A percentile compares a stretch with the other conserved stretches of the same genome.
These are phyloP conservation scores for Mycena alexandri DNA, from an alignment of 768 basidiomycete species.

Conservation along the genomic window DNA sequence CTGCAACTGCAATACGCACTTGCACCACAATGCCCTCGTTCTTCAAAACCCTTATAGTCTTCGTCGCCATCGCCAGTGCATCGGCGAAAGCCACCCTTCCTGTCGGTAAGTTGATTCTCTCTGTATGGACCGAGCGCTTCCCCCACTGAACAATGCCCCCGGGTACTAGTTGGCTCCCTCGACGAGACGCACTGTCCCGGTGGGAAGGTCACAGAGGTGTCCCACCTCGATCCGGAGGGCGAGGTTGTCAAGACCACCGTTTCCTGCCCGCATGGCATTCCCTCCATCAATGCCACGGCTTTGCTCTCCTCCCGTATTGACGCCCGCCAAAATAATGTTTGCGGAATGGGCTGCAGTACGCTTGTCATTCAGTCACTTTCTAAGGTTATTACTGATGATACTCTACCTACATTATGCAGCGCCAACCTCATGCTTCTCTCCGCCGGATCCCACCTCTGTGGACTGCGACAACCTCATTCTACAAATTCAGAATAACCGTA, in stretches of 20 bases:
- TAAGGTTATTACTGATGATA: constrained; percentile 1
- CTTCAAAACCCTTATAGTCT: neutral
- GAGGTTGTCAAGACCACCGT: constrained; percentile 13
- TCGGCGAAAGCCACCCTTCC: constrained; percentile 5
- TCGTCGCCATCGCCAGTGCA: constrained; percentile 1
- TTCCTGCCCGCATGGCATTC: constrained; percentile 9
- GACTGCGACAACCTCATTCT: constrained; percentile 7
- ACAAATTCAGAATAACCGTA: neutral
- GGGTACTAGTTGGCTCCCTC: constrained; percentile 4
- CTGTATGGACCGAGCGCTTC: constrained; percentile 4
- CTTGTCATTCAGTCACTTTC: neutral
- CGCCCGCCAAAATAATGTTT: constrained; percentile 6
- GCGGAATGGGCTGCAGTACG: constrained; percentile 7
- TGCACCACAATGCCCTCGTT: constrained; percentile 2
- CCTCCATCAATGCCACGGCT: constrained; percentile 1
- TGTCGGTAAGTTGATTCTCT: constrained; percentile 3
- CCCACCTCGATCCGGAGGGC: constrained; percentile 7
- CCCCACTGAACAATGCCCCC: constrained; percentile 3
- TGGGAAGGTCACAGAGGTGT: constrained; percentile 10
- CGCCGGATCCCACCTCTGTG: constrained; percentile 5
- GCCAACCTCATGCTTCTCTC: constrained; percentile 1
- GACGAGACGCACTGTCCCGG: constrained; percentile 7
- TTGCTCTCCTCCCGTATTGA: constrained; percentile 1
- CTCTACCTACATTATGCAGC: constrained; percentile 2
- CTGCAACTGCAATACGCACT: constrained; percentile 3